Base-by-base conservation (phyloP, 2,329 filamentous ascomycete species). In the Penicillium fuscoglaucum region DNA sequence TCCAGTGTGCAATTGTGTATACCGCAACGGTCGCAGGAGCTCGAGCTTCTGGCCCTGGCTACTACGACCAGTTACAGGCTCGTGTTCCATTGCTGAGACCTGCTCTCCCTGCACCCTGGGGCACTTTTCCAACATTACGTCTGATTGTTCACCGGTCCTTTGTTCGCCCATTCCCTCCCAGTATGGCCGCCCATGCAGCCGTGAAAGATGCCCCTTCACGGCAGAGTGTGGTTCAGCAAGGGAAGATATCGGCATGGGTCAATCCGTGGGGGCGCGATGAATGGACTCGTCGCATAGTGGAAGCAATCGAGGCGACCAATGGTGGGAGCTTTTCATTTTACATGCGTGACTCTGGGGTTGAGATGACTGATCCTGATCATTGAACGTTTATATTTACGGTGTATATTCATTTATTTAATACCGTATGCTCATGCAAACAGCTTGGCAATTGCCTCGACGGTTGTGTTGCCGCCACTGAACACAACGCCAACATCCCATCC, bases 401-500 rank as follows among this genome's bases (percentile, higher is more conserved):
- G 5, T 46, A n/a, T 58, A 41, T 41, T 19, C 40, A 35, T 43
- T 6, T n/a, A 24, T 57, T 19, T 17, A 39, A 35, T 10, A 45
- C 31, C 41, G 2, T 52, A 60, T 12, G 2, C 28, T 58, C 28
- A 66, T 17, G 57, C 68, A 68, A 85, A 87, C 41, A 87, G 72
- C 71, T 83, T 81, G 26, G 72, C 76, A 63, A 88, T 81, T 1
- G 83, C 84, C 67, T 87, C 85, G 12, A 87, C 76, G 0, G 84
- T 87, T 2, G 84, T 87, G 70, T 88, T 88, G 0, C 85, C 85
- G n/a, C 85, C 85, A 64, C 81, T 85, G 52, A 88, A 80, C 4
- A 87, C 79, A 57, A 87, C 73, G 0, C 83, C 85, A 17, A 88
- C 68, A 75, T 88, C 84, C 91, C 92, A 96, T 0, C 90, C 91